Evolutionary conservation across 345 rosid species (phyloP).

Genomic region (Eucalyptus pumila): DNA sequence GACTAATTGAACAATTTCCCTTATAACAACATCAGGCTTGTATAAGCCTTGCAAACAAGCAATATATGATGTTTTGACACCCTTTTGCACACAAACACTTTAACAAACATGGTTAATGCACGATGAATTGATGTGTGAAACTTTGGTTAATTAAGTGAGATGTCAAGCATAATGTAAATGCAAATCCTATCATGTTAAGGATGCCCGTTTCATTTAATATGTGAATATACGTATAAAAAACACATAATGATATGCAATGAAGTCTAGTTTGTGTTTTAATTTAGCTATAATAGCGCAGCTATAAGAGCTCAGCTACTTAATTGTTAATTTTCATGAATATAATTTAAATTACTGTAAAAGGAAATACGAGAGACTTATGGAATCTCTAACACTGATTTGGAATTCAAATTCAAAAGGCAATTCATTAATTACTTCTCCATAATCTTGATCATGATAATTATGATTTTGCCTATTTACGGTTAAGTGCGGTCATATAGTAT

Average conservation of each 20-base stretch:
- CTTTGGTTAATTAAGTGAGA: background rate
- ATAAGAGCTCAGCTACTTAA: background rate
- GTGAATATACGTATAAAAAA: background rate
- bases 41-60: background rate
- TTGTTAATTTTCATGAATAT: background rate
- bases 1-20: no score
- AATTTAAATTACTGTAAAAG: background rate
- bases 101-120: background rate
- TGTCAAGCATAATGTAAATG: background rate
- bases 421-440: background rate
- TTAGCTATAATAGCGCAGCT: background rate
- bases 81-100: background rate
- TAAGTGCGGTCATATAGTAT: background rate
- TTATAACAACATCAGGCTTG: background rate
- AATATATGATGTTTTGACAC: background rate
- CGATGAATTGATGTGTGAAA: background rate
- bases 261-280: background rate
- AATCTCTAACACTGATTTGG: background rate
- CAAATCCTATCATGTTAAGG: background rate
- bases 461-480: background rate
- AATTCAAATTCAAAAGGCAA: background rate
- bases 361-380: background rate
- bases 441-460: background rate
- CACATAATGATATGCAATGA: background rate
- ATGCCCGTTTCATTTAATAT: background rate